A percentile compares a stretch with the other conserved stretches of the same genome.
phyloP scores from a whole-genome alignment of 2,329 filamentous ascomycete species.

The Thielaviopsis populi region DNA sequence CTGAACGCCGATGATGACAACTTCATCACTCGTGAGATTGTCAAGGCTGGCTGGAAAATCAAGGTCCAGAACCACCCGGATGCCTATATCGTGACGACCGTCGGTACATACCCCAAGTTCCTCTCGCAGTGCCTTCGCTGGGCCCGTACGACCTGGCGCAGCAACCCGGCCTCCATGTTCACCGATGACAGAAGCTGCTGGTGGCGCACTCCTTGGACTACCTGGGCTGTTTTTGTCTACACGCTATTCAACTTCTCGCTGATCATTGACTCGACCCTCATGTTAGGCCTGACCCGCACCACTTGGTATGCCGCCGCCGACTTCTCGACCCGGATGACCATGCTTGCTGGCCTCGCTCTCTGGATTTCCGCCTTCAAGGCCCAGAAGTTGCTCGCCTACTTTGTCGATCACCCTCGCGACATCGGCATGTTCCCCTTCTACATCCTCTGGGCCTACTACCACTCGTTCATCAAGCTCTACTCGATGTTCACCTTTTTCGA shows the following conservation, averaged over 20 bases:
- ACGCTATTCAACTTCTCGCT: conserved; percentile 41
- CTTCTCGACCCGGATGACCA: background rate
- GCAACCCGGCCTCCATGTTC: conserved; percentile 35
- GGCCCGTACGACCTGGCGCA: conserved; percentile 43
- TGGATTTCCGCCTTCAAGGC: conserved; percentile 43
- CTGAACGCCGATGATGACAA: conserved; percentile 47
- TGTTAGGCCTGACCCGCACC: conserved; percentile 21
- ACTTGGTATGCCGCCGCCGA: conserved; percentile 11
- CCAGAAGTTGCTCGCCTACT: conserved; percentile 41
- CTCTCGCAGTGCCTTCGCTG: conserved; percentile 39
- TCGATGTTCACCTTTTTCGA: conserved; percentile 38
- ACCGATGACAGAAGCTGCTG: conserved; percentile 12
- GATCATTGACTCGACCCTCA: conserved; percentile 33
- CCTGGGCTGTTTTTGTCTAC: conserved; percentile 41
- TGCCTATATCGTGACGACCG: conserved; percentile 35
- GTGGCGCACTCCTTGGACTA: conserved; percentile 33
- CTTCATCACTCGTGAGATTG: conserved; percentile 40
- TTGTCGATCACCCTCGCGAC: conserved; percentile 36
- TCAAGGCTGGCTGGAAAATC: conserved; percentile 36
- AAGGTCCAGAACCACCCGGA: conserved; percentile 38
- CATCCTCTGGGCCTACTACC: conserved; percentile 41
- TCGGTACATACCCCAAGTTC: conserved; percentile 38
- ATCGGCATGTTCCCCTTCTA: conserved; percentile 34
- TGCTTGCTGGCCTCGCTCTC: conserved; percentile 18
- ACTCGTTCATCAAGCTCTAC: conserved; percentile 43